These are phyloP conservation scores for Mucor circinelloides DNA, from an alignment of 371 early-diverging fungal genomes.

Conservation along the genomic window DNA sequence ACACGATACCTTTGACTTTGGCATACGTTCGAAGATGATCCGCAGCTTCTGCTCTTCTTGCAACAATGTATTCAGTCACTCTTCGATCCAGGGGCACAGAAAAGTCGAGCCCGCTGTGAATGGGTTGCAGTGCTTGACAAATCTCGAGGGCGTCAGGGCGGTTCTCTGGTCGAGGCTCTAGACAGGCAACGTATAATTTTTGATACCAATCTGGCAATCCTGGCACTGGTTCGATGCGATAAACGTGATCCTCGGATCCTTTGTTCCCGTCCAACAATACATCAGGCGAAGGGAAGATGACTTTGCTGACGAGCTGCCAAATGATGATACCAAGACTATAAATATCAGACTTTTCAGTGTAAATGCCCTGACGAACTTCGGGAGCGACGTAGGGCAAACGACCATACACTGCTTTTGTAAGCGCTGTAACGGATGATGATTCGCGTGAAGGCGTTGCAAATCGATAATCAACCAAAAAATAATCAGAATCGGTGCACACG, in stretches of 20 bases:
- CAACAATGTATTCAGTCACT: constrained; percentile 47
- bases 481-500: constrained; percentile 50
- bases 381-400: constrained; percentile 53
- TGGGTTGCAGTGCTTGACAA: constrained; percentile 38
- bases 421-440: constrained; percentile 43
- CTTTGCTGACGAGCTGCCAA: constrained; percentile 55
- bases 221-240: constrained; percentile 45
- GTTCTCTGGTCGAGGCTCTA: constrained; percentile 48
- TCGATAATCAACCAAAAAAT: constrained; percentile 53
- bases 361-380: constrained; percentile 46
- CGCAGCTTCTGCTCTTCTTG: constrained; percentile 46
- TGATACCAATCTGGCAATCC: constrained; percentile 51
- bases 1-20: constrained; percentile 40
- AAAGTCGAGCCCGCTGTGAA: constrained; percentile 37
- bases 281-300: constrained; percentile 52
- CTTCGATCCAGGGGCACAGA: constrained; percentile 38
- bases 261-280: constrained; percentile 32
- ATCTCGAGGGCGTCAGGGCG: constrained; percentile 43
- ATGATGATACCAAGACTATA: constrained; percentile 49
- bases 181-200: constrained; percentile 37
- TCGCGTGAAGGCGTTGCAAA: constrained; percentile 46
- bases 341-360: constrained; percentile 53
- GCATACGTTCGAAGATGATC: constrained; percentile 43
- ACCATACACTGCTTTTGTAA: constrained; percentile 52
- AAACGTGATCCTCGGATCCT: constrained; percentile 27